Percentiles rank a stretch among this genome's conserved stretches.
Evolutionary conservation across 805 yeast species (phyloP).

Genomic region (Lachancea waltii): DNA sequence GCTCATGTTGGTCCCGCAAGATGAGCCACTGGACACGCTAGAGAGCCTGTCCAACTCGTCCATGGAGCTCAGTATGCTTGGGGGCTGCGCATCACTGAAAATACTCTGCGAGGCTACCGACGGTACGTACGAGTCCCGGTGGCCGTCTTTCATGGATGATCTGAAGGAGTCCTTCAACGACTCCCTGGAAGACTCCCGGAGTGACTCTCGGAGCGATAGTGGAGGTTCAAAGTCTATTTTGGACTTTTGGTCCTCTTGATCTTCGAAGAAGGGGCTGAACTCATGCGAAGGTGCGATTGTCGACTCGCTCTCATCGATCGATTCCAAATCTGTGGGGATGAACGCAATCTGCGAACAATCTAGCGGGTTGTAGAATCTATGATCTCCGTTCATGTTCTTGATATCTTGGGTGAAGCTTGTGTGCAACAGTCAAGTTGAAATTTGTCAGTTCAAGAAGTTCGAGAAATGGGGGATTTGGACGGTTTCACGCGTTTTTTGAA

Average conservation of each 20-base stretch:
- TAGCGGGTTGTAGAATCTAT: constrained; percentile 14
- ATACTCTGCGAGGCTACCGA: constrained; percentile 7
- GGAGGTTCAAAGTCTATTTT: too few species aligned
- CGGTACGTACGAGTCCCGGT: constrained; percentile 3
- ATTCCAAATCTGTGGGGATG: constrained; percentile 16
- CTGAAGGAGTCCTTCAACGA: constrained; percentile 10
- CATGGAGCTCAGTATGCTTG: constrained; percentile 8
- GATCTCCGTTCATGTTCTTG: not conserved
- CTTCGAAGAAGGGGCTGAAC: not conserved
- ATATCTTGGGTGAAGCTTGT: too few species aligned
- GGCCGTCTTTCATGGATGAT: too few species aligned
- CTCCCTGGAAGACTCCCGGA: too few species aligned
- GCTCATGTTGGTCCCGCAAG: constrained; percentile 16
- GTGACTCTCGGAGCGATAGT: too few species aligned
- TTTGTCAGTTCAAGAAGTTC: too few species aligned
- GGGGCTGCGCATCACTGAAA: constrained; percentile 11
- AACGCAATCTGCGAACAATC: constrained; percentile 21
- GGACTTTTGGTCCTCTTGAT: not conserved
- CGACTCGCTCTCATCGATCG: constrained; percentile 9
- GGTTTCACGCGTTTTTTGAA: too few species aligned
- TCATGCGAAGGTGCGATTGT: not conserved
- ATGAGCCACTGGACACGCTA: constrained; percentile 14
- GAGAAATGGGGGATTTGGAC: too few species aligned
- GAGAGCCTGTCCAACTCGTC: constrained; percentile 15
- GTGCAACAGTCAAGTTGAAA: too few species aligned